Evolutionary conservation across 768 basidiomycete genomes (phyloP), one percentile per base, ranked within the genome.

Genomic region (Suillus weaverae): DNA sequence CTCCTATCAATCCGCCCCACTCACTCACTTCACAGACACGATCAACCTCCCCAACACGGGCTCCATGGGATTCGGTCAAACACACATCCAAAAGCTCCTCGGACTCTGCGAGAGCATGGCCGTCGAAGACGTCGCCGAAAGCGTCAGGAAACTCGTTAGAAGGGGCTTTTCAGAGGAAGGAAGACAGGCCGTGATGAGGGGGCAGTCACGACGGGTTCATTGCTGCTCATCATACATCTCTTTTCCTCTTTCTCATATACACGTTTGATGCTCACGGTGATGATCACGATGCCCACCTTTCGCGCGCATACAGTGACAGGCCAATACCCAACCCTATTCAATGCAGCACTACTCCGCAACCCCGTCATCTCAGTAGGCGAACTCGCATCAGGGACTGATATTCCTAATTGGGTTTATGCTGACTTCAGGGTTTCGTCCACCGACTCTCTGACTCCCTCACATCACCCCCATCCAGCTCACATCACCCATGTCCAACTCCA

Each of bases 191-290:
- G 71, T 90, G 2, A 76, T 76, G 60, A n/a, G 90, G 90, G 2
- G 89, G 90, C 39, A 88, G 86, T 56, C 91, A 92, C 66, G 89
- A 89, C 0, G 90, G 90, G 1, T 90, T 88, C 71, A 76, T 90
- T 9, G 69, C 82, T 2, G 83, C 81, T 0, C 88, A 89, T 69
- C 75, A 86, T 48, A 48, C 6, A 22, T 48, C 48, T n/a, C 6
- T 14, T 26, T 26, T 48, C 26, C 7, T 14, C 46, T 8, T 48
- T 48, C 22, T 26, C 44, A 10, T 11, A 14, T 22, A 22, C 13
- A 11, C 10, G 2, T n/a, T 41, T 41, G 41, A n/a, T 20, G 36
- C 36, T 36, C 11, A 36, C 11, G 11, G 11, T 26, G 26, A 26
- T 26, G 26, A 26, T n/a, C n/a, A n/a, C n/a, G n/a, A n/a, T n/a